Percentiles rank a stretch among this genome's conserved stretches.
phyloP scores from a whole-genome alignment of 768 basidiomycete species.

The Mycena maculata region DNA sequence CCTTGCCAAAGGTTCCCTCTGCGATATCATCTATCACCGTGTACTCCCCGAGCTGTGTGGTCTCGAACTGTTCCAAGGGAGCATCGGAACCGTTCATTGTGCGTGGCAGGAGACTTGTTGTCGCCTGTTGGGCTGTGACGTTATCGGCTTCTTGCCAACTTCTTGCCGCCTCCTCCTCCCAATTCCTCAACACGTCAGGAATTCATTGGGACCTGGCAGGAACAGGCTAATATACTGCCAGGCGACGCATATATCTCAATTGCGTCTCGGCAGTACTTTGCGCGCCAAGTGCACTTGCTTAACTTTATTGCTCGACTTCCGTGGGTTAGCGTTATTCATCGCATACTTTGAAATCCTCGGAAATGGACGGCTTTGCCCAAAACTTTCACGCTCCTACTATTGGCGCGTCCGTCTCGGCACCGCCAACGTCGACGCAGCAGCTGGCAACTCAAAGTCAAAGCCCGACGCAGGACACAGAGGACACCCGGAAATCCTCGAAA shows the following conservation, averaged over 20 bases:
- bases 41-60: conserved; percentile 83
- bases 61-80: conserved; percentile 41
- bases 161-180: not conserved
- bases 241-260: not conserved
- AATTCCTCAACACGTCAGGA: not conserved
- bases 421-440: not conserved
- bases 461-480: conserved; percentile 44
- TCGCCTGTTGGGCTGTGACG: too few relatives aligned
- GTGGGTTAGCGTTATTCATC: not conserved
- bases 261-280: not conserved
- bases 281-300: not conserved
- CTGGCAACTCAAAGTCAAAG: not conserved
- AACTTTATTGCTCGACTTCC: not conserved
- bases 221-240: not conserved
- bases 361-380: conserved; percentile 32
- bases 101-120: too few relatives aligned
- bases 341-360: not conserved
- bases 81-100: conserved; percentile 17
- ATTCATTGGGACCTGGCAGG: not conserved
- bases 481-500: conserved; percentile 68
- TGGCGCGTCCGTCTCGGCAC: conserved; percentile 10
- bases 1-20: conserved; percentile 98
- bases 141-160: too few relatives aligned
- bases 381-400: conserved; percentile 19
- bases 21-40: conserved; percentile 89